These are phyloP conservation scores for Ustilago nuda DNA, from an alignment of 1,284 basidiomycete genomes.

Conservation along the genomic window DNA sequence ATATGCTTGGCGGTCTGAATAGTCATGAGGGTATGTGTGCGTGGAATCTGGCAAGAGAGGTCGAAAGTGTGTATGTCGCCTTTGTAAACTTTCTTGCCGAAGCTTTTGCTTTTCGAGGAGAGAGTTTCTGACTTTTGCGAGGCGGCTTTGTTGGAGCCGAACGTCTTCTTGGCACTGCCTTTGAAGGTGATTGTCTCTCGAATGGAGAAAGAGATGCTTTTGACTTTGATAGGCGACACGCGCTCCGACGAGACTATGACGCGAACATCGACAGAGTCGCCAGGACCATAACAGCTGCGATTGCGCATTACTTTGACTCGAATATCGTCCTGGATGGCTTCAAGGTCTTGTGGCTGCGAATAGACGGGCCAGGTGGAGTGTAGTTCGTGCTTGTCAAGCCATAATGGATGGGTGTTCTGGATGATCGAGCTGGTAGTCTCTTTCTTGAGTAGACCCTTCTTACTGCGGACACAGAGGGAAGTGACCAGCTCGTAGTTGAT, in stretches of 20 bases:
- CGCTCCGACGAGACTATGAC: conserved; percentile 56
- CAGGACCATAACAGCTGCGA: conserved; percentile 59
- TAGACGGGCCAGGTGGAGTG: conserved; percentile 67
- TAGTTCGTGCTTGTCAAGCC: conserved; percentile 67
- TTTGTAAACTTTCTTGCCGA: conserved; percentile 66
- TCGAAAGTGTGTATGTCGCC: conserved; percentile 65
- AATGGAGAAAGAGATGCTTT: conserved; percentile 56
- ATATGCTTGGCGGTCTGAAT: conserved; percentile 67
- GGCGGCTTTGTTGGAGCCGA: conserved; percentile 42
- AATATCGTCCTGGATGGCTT: conserved; percentile 49
- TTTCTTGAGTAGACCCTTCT: conserved; percentile 56
- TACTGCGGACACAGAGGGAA: conserved; percentile 58
- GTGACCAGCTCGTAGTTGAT: conserved; percentile 66
- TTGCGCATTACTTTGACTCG: conserved; percentile 56
- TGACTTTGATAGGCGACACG: conserved; percentile 60
- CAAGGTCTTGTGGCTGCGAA: conserved; percentile 54
- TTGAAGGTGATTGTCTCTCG: conserved; percentile 65
- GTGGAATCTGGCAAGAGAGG: conserved; percentile 57
- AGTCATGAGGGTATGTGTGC: conserved; percentile 63
- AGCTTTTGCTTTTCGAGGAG: conserved; percentile 53
- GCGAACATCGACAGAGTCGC: conserved; percentile 57
- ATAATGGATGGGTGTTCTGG: conserved; percentile 58
- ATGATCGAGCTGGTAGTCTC: conserved; percentile 58
- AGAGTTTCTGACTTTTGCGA: conserved; percentile 58
- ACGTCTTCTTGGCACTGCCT: conserved; percentile 46